Evolutionary conservation across 306 rosid genomes (phyloP), one percentile per base, ranked within the genome.

Genomic region (Spatholobus suberectus): DNA sequence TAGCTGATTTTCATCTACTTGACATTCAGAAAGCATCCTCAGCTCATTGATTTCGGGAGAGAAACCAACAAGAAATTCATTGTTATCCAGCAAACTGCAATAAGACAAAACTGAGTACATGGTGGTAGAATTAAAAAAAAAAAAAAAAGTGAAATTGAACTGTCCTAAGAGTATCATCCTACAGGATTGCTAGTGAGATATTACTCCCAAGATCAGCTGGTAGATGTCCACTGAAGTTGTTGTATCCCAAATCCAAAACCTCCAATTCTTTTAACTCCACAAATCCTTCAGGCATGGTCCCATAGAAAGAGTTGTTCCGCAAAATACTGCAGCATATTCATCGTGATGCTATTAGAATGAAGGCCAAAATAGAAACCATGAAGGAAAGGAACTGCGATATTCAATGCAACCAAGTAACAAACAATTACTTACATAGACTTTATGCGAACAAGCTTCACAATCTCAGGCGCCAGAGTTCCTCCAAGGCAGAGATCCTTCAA

Each of bases 211-310:
- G 89, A 76, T 88, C 92, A 49, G 57, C 70, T 1, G 97, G 94
- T 61, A 91, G 21, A 24, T 90, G 65, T 62, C 94, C 96, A 21
- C 82, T 86, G 85, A 93, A 92, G 77, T 91, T 84, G 82, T 96
- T 93, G 87, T 73, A 90, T 82, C 99, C 96, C 87, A 96, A 89
- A 89, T 96, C 99, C 61, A 96, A 88, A 86, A 88, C 81, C 90
- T 93, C 99, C 83, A 93, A 86, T 70, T 92, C 97, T 68, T 89
- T 84, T 84, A 96, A 74, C 43, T 85, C 75, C 5, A 70, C 85
- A 38, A 96, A 81, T 82, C 73, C 97, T 62, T 84, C 88, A 10
- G 96, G 98, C 82, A 96, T 91, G 72, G 23, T 70, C 20, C 99
- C 98, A 2, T 34, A 82, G 82, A 96, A 88, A 71, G 92, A 87